Evolutionary conservation across 805 yeast genomes (phyloP), one percentile per base, ranked within the genome.

Genomic region (Metschnikowia orientalis): DNA sequence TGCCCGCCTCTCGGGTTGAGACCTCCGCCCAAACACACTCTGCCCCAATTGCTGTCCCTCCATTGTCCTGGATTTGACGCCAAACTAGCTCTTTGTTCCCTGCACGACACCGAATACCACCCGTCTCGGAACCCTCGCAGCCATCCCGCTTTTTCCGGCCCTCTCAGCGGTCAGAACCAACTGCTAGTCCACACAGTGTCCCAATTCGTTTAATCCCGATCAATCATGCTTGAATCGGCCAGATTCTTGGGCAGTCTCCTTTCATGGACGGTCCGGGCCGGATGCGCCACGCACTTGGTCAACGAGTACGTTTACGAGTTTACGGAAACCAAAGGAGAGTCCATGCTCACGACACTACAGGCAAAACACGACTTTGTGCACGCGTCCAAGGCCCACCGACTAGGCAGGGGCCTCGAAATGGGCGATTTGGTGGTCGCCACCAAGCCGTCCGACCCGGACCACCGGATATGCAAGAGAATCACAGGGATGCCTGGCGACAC

Each of bases 401-500:
- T 69, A 29, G 97, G 95, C 1, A 63, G 81, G 36, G 67, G 68
- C n/a, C 54, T 87, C 4, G 56, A 70, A 26, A 74, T 81, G 44
- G 99, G 99, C 0, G 98, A 92, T 53, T 72, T 90, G 35, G 73
- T 92, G 2, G 92, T 90, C 22, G 89, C 95, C 2, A 60, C 74
- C 18, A 92, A 92, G 54, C 98, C 99, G 1, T 84, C 94, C 2
- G 89, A 83, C 44, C 94, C 95, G 0, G 69, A 71, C 12, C 84
- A 79, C 48, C 64, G 94, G 35, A 95, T 92, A 2, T 92, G 98
- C 52, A 92, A 92, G 51, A 69, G 99, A 35, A 79, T 92, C 14
- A 81, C 95, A 0, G 98, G 97, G 0, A 81, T 90, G 95, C 94
- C 97, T 0, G 97, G 97, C 1, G 97, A 90, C 62, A 52, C 79